These are phyloP conservation scores for Endoconidiophora polonica DNA, from an alignment of 2,329 filamentous ascomycete genomes.

Conservation along the genomic window DNA sequence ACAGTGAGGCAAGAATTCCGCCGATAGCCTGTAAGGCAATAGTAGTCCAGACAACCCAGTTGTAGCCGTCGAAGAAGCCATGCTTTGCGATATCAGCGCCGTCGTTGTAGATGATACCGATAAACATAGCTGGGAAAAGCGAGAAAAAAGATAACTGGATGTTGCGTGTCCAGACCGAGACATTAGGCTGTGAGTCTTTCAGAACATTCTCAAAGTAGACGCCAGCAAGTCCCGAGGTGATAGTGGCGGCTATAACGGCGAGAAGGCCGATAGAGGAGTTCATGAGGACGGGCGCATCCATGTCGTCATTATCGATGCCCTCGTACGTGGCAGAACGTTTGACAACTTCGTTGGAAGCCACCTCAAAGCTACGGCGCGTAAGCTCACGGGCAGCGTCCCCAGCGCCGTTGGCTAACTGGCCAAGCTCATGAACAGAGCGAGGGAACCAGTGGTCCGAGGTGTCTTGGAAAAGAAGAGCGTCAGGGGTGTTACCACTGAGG, in stretches of 20 bases:
- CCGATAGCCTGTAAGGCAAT: slow-evolving; percentile 70
- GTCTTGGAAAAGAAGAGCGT: slow-evolving; percentile 44
- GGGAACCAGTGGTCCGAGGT: slow-evolving; percentile 56
- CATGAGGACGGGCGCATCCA: slow-evolving; percentile 24
- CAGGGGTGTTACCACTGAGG: slow-evolving; percentile 34
- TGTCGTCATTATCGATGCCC: slow-evolving; percentile 56
- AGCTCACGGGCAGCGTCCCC: slow-evolving; percentile 33
- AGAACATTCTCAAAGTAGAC: slow-evolving; percentile 85
- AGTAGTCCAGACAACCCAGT: slow-evolving; percentile 75
- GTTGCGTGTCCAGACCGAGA: slow-evolving; percentile 85
- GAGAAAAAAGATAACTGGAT: slow-evolving; percentile 92
- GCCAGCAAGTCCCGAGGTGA: slow-evolving; percentile 68
- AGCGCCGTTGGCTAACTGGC: slow-evolving; percentile 35
- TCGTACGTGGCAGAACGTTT: slow-evolving; percentile 79
- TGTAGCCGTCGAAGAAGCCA: slow-evolving; percentile 92
- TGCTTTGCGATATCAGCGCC: slow-evolving; percentile 66
- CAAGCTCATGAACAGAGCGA: slow-evolving; percentile 60
- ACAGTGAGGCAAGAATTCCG: slow-evolving; percentile 51
- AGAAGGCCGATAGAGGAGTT: slow-evolving; percentile 56
- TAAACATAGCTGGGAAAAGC: slow-evolving; percentile 70
- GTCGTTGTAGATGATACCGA: slow-evolving; percentile 76
- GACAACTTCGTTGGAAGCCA: slow-evolving; percentile 18
- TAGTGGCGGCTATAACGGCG: slow-evolving; percentile 61
- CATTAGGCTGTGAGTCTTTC: slow-evolving; percentile 60
- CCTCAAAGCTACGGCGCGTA: slow-evolving; percentile 28